Evolutionary conservation across 805 yeast genomes (phyloP), one percentile per base, ranked within the genome.

Genomic region (fission yeast (Schizosaccharomyces pombe)): DNA sequence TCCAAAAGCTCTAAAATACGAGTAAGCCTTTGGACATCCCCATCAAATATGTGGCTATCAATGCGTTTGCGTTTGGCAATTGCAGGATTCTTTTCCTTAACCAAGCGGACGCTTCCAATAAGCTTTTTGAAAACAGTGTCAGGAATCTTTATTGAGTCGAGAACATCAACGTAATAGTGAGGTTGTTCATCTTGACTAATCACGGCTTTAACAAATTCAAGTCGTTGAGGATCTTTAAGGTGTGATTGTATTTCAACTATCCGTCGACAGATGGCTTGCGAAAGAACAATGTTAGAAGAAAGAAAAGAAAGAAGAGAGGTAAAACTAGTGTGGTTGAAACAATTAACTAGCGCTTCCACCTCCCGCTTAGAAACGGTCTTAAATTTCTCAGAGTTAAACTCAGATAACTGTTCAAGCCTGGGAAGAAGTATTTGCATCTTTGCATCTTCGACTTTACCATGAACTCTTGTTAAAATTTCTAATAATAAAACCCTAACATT

Each of bases 1-100:
- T 87, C 95, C 53, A 87, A 68, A 2, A 87, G 74, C 63, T 91
- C 97, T 59, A 91, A 70, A 24, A 86, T 70, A 28, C 82, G 68
- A 1, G 96, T 84, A 34, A 87, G 69, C 71, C 69, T 78, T 75
- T 55, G 80, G 77, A 59, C 32, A 16, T 24, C 47, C 22, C 9
- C 53, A 71, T 80, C 74, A n/a, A 80, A 81, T 61, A 24, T 24
- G 16, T 16, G 32, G 26, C 30, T 33, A 9, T n/a, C 33, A 52
- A n/a, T 5, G 14, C 28, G 30, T 26, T 19, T 12, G 14, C 30
- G 28, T 24, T 19, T 26, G 4, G 30, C 14, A 6, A 14, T 6
- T 43, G 49, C 30, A 6, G 28, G 28, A 22, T 19, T 26, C 28
- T 22, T 26, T 14, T 32, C 37, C 3, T 30, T 43, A 43, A 8